These are phyloP conservation scores for Aspergillus indologenus DNA, from an alignment of 495 filamentous ascomycete species.

Conservation along the genomic window DNA sequence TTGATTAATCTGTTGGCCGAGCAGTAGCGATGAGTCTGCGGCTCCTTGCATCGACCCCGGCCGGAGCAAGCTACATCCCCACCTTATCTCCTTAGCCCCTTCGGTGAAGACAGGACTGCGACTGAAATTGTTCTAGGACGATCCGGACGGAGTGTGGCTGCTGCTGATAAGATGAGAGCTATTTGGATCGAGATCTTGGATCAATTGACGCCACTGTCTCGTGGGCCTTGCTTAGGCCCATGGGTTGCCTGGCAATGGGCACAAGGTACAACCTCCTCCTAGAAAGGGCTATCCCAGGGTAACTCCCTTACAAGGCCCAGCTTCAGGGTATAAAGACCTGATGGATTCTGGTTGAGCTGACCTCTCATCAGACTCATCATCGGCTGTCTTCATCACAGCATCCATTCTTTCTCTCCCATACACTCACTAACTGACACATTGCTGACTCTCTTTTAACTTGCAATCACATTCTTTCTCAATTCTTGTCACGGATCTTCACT, in stretches of 20 bases:
- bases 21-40: constrained; percentile 6
- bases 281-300: constrained; percentile 6
- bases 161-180: not conserved
- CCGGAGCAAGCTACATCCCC: constrained; percentile 6
- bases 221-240: constrained; percentile 14
- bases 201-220: constrained; percentile 9
- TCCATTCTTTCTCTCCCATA: constrained; percentile 18
- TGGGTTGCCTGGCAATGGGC: not conserved
- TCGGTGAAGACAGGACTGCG: not conserved
- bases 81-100: constrained; percentile 11
- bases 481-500: not conserved
- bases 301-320: not conserved
- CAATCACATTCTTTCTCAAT: constrained; percentile 15
- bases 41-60: constrained; percentile 16
- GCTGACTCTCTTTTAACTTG: constrained; percentile 10
- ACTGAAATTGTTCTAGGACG: not conserved
- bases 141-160: not conserved
- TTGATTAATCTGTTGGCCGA: not conserved
- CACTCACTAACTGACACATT: constrained; percentile 18
- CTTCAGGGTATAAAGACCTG: constrained; percentile 12
- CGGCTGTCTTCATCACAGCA: not conserved
- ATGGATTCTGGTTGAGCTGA: not conserved
- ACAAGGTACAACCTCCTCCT: constrained; percentile 7
- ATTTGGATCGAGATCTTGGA: not conserved
- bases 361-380: too few species aligned